phyloP scores from a whole-genome alignment of 768 basidiomycete species.

The Kwoniella europaea region DNA sequence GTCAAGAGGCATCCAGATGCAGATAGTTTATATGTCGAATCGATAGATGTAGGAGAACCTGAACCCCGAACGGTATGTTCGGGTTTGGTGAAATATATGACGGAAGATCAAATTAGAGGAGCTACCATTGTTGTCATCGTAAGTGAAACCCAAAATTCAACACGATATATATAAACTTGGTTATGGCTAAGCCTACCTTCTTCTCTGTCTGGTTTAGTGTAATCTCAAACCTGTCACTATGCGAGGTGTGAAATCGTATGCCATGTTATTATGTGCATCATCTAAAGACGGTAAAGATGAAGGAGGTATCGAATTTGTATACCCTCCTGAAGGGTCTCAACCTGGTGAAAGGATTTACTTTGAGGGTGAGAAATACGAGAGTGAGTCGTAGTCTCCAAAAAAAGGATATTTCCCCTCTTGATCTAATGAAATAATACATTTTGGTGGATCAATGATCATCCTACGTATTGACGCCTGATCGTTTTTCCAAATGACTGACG shows the following conservation, averaged over 20 bases:
- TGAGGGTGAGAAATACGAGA: constrained; percentile 84
- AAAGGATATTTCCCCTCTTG: background rate
- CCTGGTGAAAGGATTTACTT: constrained; percentile 96
- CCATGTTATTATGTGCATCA: constrained; percentile 94
- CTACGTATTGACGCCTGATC: too few relatives aligned
- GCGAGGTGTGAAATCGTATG: constrained; percentile 97
- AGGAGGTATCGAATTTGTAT: constrained; percentile 85
- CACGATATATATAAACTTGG: background rate
- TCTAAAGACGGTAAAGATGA: constrained; percentile 73
- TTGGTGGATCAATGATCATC: background rate
- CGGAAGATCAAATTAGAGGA: constrained; percentile 89
- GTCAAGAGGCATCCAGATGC: constrained; percentile 97
- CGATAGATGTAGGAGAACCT: constrained; percentile 93
- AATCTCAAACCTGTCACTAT: constrained; percentile 92
- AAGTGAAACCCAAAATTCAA: constrained; percentile 27
- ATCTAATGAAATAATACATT: background rate
- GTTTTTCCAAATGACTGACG: too few relatives aligned
- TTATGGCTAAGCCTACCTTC: background rate
- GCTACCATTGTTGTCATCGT: constrained; percentile 83
- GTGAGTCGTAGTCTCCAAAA: constrained; percentile 60
- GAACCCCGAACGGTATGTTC: constrained; percentile 96
- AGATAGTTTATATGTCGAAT: constrained; percentile 95
- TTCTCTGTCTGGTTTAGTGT: constrained; percentile 28
- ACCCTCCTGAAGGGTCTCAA: constrained; percentile 80
- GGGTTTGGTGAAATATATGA: constrained; percentile 93